Conservation (phyloP, 441 rosid genomes). For the Arabidopsis lyrata region DNA sequence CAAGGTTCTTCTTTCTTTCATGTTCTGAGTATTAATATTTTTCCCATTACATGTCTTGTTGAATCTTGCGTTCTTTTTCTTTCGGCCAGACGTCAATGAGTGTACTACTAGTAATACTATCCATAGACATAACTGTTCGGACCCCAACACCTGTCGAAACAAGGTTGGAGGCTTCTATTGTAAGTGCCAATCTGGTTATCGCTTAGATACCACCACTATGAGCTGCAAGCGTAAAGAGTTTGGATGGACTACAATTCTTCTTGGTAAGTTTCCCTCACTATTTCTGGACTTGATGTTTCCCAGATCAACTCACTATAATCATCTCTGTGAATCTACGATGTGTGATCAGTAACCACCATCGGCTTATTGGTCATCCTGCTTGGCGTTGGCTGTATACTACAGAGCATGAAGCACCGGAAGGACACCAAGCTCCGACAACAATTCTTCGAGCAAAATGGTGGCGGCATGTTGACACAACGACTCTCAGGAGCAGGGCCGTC, state of each 20-base stretch:
- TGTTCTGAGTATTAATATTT: neutral
- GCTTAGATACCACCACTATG: neutral
- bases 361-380: no score
- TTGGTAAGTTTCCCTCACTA: neutral
- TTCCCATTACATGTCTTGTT: constrained; percentile 6
- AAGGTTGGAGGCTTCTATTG: accelerated
- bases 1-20: neutral
- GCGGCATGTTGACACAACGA: neutral
- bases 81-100: constrained; percentile 28
- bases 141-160: neutral
- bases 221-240: neutral
- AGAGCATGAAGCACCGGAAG: no score
- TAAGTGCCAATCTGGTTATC: neutral
- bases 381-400: no score
- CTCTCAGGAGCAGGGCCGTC: constrained; percentile 26
- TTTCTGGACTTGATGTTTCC: neutral
- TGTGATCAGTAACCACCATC: no score
- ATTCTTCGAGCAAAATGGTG: no score
- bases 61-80: neutral
- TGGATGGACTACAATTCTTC: neutral
- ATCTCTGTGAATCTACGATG: neutral
- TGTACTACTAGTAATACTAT: neutral
- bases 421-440: no score
- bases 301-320: neutral
- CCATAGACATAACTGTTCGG: neutral